A percentile compares a stretch with the other conserved stretches of the same genome.
phyloP scores from a whole-genome alignment of 2,329 filamentous ascomycete genomes.

The Calonectria leucothoes region DNA sequence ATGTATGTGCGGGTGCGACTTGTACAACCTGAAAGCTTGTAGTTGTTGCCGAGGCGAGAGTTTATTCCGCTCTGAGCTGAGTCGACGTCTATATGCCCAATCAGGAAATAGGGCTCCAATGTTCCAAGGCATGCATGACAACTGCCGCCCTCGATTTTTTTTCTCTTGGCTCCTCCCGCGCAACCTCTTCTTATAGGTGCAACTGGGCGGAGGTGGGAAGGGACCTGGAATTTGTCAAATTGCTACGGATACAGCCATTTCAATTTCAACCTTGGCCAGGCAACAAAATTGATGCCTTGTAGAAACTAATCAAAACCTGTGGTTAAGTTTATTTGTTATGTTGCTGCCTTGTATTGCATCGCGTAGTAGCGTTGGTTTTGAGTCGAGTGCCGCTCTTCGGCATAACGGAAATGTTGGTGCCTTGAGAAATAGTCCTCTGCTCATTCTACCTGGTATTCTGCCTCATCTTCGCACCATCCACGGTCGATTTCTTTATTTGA shows the following conservation, averaged over 20 bases:
- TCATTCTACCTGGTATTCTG: background rate
- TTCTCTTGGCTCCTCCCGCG: background rate
- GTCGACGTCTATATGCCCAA: too few species aligned
- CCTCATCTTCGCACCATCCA: too few species aligned
- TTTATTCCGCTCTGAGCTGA: background rate
- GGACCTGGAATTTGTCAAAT: conserved; percentile 18
- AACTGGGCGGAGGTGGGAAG: too few species aligned
- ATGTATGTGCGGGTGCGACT: background rate
- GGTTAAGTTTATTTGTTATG: background rate
- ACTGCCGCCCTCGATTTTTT: background rate
- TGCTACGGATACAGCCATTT: background rate
- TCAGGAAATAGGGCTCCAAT: background rate
- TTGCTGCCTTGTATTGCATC: conserved; percentile 7
- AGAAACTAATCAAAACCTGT: background rate
- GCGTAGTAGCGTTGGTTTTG: background rate
- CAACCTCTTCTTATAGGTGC: conserved; percentile 10
- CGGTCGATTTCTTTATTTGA: too few species aligned
- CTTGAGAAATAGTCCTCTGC: background rate
- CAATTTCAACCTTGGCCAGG: conserved; percentile 3
- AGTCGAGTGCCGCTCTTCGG: background rate
- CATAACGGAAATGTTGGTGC: background rate
- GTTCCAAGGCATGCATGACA: background rate
- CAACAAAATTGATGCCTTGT: conserved; percentile 11
- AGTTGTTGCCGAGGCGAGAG: background rate
- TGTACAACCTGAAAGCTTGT: too few species aligned